phyloP scores from a whole-genome alignment of 768 basidiomycete genomes.

The Rossbeevera mucosa region DNA sequence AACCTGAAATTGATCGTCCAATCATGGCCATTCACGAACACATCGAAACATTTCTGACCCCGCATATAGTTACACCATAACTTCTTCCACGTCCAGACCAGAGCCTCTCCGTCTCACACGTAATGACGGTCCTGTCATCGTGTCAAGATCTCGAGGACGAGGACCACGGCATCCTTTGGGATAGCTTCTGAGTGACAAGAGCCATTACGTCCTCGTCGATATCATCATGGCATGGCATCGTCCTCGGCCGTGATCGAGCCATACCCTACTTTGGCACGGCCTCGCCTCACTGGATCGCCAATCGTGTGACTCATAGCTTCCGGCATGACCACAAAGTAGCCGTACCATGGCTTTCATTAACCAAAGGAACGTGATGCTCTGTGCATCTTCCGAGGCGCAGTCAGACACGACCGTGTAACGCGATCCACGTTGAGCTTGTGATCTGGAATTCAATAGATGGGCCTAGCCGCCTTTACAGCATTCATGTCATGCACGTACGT shows the following conservation, averaged over 20 bases:
- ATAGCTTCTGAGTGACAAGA: not conserved
- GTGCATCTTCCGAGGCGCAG: not conserved
- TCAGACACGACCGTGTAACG: not conserved
- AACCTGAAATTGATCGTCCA: not conserved
- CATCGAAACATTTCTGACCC: not conserved
- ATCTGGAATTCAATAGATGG: not conserved
- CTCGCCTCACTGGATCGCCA: not conserved
- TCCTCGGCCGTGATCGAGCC: not conserved
- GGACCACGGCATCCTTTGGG: not conserved
- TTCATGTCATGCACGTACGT: not conserved
- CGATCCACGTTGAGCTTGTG: not conserved
- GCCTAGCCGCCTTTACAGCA: not conserved
- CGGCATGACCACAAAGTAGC: not conserved
- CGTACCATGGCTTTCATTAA: not conserved
- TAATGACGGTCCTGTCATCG: not conserved
- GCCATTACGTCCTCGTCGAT: not conserved
- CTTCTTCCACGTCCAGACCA: not conserved
- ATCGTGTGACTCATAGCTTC: not conserved
- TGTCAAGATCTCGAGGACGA: not conserved
- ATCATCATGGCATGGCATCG: not conserved
- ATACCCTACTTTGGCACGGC: not conserved
- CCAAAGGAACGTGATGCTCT: not conserved
- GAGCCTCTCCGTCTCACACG: not conserved
- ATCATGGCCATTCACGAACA: not conserved
- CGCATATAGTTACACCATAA: not conserved